Evolutionary conservation across 2,329 filamentous ascomycete species (phyloP), one percentile per base, ranked within the genome.

Genomic region (Anthostomella pinea): DNA sequence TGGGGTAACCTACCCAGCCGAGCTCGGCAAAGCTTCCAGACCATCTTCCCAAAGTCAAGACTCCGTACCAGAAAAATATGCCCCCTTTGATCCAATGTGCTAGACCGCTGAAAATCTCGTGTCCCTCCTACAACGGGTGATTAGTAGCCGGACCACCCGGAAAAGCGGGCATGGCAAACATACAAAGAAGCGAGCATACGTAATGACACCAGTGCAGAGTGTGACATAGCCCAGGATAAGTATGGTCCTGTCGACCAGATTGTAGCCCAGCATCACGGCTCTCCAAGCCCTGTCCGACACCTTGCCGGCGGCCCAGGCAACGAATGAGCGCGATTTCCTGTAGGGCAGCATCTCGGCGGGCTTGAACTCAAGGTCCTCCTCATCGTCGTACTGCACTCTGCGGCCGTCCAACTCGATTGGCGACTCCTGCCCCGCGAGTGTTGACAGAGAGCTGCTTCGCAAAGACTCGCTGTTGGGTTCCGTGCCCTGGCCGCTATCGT

Each of bases 71-170:
- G 67, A 96, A 88, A 70, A 97, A 97, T 36, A 97, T 85, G 3
- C 87, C 87, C 29, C 91, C 91, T 61, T 97, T 97, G 61, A 96
- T 81, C 68, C 87, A 95, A 58, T 97, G 91, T 6, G 91, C 91
- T 26, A 96, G 72, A 2, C 91, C 88, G 50, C 82, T 90, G 69
- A 91, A 94, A 39, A 96, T 69, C 3, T 71, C 70, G 15, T 62
- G 61, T 5, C 77, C 83, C 59, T 84, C 81, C 84, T 89, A 48
- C 20, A 41, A 51, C 41, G 45, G 43, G 33, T 30, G 28, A 38
- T 40, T 27, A 42, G 45, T 8, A 15, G 20, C 30, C 22, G 21
- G 20, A 15, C 29, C 34, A 28, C 20, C 15, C 17, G 46, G 18
- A 8, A 16, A 33, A 36, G 15, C 17, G 13, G 5, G 18, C 7